Evolutionary conservation across 805 yeast species (phyloP), one percentile per base, ranked within the genome.

Genomic region (Sugiyamaella americana): DNA sequence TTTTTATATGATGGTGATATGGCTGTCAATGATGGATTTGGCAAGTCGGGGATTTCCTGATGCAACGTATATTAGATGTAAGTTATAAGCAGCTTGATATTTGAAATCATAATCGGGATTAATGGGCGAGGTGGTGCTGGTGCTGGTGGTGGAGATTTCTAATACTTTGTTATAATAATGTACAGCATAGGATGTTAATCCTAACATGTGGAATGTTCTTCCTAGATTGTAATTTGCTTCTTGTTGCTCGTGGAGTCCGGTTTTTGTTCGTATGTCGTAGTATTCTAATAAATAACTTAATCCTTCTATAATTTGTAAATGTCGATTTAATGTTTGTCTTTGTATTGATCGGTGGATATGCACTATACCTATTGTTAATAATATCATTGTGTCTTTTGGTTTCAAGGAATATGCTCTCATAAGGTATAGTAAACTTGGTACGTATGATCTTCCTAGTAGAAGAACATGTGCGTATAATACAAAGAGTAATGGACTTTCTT

Each of bases 331-430:
- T 3, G 95, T 82, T 49, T 86, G 79, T 51, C 98, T 73, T 64
- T 93, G 98, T 80, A 89, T 82, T 0, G 97, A 84, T 37, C 98
- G 74, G 57, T 91, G 96, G 20, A 89, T 69, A 64, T 88, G 89
- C 0, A 89, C 80, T 36, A 93, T 63, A 0, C 93, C 97, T 39
- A 85, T 69, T 32, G 84, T 65, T 22, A 93, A 70, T 50, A 87
- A 74, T 1, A 93, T 69, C 69, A 87, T 76, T 1, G 97, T 95
- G 52, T 91, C 96, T 37, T 78, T 66, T 38, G 82, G 81, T 47
- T 77, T 77, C 20, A 78, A 74, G 43, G 74, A 74, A 60, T 84
- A 84, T 2, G 87, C 80, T 48, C 89, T 76, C 40, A 79, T 74
- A 48, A 85, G 70, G 61, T 91, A 89, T 19, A 83, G 85, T 48